Conservation (phyloP, 129 eudicot species). For the Cynara cardunculus region DNA sequence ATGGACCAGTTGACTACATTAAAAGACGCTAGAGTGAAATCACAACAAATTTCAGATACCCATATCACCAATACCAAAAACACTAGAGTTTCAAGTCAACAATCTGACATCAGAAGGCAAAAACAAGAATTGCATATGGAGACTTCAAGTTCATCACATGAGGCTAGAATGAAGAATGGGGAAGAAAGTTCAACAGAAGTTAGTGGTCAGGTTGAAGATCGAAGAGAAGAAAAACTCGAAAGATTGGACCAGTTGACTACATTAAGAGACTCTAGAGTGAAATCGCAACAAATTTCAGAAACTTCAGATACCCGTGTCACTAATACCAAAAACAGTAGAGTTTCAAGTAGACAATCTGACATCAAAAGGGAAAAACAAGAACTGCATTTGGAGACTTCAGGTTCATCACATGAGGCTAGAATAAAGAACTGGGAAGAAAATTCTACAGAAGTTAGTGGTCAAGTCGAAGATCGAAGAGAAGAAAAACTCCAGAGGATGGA, state of each 20-base stretch:
- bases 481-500: slow-evolving; percentile 34
- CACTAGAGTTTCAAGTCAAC: slow-evolving; percentile 15
- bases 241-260: slow-evolving; percentile 27
- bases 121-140: slow-evolving; percentile 33
- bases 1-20: slow-evolving; percentile 26
- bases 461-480: slow-evolving; percentile 31
- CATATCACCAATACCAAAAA: slow-evolving; percentile 16
- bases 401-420: slow-evolving; percentile 11
- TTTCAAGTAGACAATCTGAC: slow-evolving; percentile 33
- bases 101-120: slow-evolving; percentile 31
- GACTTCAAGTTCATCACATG: slow-evolving; percentile 34
- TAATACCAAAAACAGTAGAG: slow-evolving; percentile 17
- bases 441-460: slow-evolving; percentile 22
- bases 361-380: slow-evolving; percentile 28
- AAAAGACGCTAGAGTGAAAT: slow-evolving; percentile 33
- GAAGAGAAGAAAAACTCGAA: slow-evolving; percentile 34
- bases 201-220: slow-evolving; percentile 27
- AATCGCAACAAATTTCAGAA: slow-evolving; percentile 31
- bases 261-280: slow-evolving; percentile 31
- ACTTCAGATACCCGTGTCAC: slow-evolving; percentile 6
- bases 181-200: slow-evolving; percentile 26
- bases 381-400: slow-evolving; percentile 28
- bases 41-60: slow-evolving; percentile 33
- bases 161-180: slow-evolving; percentile 31
- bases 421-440: slow-evolving; percentile 23